Conservation (phyloP, 305 asterid species). For the Coffea humblotiana region DNA sequence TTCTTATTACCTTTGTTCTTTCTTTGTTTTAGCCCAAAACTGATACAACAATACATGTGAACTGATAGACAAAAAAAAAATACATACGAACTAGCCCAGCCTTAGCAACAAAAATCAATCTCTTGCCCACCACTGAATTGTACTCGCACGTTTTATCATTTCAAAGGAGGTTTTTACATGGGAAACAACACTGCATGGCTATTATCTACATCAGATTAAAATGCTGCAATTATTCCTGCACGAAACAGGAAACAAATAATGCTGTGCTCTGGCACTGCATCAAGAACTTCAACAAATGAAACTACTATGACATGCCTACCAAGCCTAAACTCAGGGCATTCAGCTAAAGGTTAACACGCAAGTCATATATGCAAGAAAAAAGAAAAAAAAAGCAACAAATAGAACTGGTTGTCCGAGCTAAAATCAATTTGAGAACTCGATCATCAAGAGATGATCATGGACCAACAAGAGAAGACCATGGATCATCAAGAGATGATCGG, state of each 20-base stretch:
- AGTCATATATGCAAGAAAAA: not conserved
- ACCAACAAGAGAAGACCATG: constrained; percentile 36
- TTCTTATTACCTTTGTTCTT: too few relatives aligned
- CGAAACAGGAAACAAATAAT: not conserved
- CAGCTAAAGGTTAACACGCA: not conserved
- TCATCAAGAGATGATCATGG: constrained; percentile 40
- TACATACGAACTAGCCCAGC: too few relatives aligned
- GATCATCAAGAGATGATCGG: constrained; percentile 56
- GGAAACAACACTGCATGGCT: not conserved
- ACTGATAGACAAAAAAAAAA: too few relatives aligned
- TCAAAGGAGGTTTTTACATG: not conserved
- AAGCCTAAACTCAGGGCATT: constrained; percentile 6
- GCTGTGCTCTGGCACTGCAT: not conserved
- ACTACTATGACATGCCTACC: not conserved
- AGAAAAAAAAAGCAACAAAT: not conserved
- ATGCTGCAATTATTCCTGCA: not conserved
- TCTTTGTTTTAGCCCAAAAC: too few relatives aligned
- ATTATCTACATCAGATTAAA: constrained; percentile 8
- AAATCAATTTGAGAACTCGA: constrained; percentile 1
- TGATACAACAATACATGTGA: too few relatives aligned
- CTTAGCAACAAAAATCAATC: not conserved
- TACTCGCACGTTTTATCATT: not conserved
- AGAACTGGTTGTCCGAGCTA: not conserved
- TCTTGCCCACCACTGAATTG: too few relatives aligned
- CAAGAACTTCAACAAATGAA: not conserved